Evolutionary conservation across 805 yeast species (phyloP).

Genomic region (Saccharomycopsis synnaedendra): DNA sequence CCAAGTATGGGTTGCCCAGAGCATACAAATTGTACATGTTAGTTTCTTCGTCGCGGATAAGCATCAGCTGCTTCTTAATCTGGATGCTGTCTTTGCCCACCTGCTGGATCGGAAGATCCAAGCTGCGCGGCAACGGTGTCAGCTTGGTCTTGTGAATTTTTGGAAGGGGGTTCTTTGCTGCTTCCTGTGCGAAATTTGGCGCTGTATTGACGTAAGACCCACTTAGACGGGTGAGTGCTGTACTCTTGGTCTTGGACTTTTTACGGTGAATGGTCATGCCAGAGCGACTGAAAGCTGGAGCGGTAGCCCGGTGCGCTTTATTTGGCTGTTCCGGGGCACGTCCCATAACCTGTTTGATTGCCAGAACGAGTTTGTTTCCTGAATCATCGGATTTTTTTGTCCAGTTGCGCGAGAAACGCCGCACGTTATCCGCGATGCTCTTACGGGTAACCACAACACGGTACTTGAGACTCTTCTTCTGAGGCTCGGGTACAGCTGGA

Average conservation of each 20-base stretch:
- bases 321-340: neutral
- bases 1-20: constrained; percentile 11
- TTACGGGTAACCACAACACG: constrained; percentile 14
- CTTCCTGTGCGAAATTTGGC: neutral
- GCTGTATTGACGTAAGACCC: constrained; percentile 6
- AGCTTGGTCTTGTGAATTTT: neutral
- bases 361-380: constrained; percentile 4
- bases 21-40: constrained; percentile 10
- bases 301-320: neutral
- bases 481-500: neutral
- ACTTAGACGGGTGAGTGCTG: constrained; percentile 14
- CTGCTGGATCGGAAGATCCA: neutral
- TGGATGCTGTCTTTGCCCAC: constrained; percentile 2
- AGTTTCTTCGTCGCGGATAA: constrained; percentile 4
- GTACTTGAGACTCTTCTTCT: constrained; percentile 10
- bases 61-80: constrained; percentile 8
- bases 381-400: neutral
- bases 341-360: constrained; percentile 6
- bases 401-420: constrained; percentile 6
- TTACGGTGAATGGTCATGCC: neutral
- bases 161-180: neutral
- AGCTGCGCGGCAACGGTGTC: neutral
- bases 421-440: constrained; percentile 11
- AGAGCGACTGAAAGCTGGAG: neutral
- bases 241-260: constrained; percentile 3